phyloP scores from a whole-genome alignment of 1,284 basidiomycete genomes.

The Tetrapyrgos nigripes region DNA sequence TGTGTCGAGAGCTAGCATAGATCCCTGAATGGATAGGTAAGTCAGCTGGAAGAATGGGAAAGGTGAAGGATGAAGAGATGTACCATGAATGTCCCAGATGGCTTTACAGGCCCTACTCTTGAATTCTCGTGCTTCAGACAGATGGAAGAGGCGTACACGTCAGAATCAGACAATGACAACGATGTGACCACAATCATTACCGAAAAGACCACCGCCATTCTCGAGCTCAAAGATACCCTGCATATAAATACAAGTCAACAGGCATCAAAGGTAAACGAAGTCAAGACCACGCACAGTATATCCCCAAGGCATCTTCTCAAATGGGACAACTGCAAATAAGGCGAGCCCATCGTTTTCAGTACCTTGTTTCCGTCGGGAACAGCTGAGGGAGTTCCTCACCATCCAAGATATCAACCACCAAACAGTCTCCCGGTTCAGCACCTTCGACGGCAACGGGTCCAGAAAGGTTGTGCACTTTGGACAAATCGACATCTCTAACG shows the following conservation, averaged over 20 bases:
- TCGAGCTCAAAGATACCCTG: slow-evolving; percentile 78
- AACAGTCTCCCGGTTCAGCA: slow-evolving; percentile 80
- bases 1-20: slow-evolving; percentile 75
- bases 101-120: slow-evolving; percentile 76
- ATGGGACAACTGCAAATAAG: slow-evolving; percentile 69
- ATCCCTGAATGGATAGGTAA: slow-evolving; percentile 46
- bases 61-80: not conserved
- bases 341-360: not conserved
- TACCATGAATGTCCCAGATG: slow-evolving; percentile 81
- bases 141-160: not conserved
- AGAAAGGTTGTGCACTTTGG: slow-evolving; percentile 74
- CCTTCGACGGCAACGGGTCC: slow-evolving; percentile 79
- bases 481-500: slow-evolving; percentile 68
- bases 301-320: slow-evolving; percentile 83
- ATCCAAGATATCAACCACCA: slow-evolving; percentile 82
- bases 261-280: not conserved
- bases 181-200: slow-evolving; percentile 43
- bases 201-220: slow-evolving; percentile 80
- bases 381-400: too few species aligned
- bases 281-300: slow-evolving; percentile 61
- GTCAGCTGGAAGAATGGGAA: not conserved
- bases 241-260: not conserved
- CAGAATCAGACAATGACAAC: not conserved
- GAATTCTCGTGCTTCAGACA: slow-evolving; percentile 63
- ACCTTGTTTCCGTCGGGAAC: not conserved